These are phyloP conservation scores for Alternaria angustiovoidea DNA, from an alignment of 2,329 filamentous ascomycete species.

Conservation along the genomic window DNA sequence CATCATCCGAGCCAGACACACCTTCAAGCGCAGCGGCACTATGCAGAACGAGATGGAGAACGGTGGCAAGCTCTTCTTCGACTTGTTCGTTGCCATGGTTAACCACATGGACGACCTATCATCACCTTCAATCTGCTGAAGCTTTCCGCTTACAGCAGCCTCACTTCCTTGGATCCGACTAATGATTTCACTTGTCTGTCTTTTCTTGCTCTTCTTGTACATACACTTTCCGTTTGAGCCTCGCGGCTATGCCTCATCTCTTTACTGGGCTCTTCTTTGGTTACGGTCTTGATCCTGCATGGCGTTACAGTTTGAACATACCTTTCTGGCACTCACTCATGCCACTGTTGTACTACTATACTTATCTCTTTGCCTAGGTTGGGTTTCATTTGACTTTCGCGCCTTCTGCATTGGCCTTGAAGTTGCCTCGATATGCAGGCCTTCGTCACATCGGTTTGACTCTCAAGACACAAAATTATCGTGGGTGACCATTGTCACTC, in stretches of 20 bases:
- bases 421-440: background rate
- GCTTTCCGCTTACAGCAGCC: conserved; percentile 12
- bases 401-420: background rate
- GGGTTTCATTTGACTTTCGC: background rate
- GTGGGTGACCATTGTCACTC: background rate
- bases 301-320: background rate
- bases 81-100: conserved; percentile 90
- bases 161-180: conserved; percentile 24
- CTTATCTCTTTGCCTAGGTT: background rate
- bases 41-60: conserved; percentile 96
- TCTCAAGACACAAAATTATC: background rate
- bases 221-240: conserved; percentile 7
- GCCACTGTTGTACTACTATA: conserved; percentile 8
- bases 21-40: conserved; percentile 91
- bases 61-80: conserved; percentile 89
- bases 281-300: background rate
- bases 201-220: conserved; percentile 3
- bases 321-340: conserved; percentile 2
- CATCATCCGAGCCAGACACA: conserved; percentile 85
- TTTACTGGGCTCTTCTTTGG: background rate
- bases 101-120: conserved; percentile 72
- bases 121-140: conserved; percentile 8
- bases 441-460: background rate
- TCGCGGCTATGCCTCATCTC: conserved; percentile 6
- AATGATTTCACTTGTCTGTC: background rate